Evolutionary conservation across 108 stramenopile species (phyloP).

Genomic region (Pseudonitzschia multiseries): DNA sequence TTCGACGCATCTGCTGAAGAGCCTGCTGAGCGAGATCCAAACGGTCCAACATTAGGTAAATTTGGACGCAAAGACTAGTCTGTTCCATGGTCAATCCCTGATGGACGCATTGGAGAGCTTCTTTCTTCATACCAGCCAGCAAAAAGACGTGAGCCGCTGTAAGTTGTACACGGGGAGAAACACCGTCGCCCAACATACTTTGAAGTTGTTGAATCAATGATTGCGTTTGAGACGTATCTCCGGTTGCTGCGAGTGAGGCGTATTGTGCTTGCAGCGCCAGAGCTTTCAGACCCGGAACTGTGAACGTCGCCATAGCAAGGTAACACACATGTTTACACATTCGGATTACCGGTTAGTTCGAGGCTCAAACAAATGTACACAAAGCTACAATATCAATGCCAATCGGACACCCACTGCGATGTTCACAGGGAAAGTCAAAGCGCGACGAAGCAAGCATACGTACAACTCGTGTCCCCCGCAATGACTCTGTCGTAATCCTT

Average conservation of each 20-base stretch:
- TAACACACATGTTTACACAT: not conserved
- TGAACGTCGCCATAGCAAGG: not conserved
- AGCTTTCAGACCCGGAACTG: constrained; percentile 54
- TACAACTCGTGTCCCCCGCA: constrained; percentile 52
- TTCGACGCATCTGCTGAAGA: constrained; percentile 64
- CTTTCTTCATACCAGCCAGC: constrained; percentile 75
- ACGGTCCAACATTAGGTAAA: constrained; percentile 94
- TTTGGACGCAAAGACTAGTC: constrained; percentile 75
- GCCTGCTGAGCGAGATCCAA: constrained; percentile 85
- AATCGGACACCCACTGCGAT: not conserved
- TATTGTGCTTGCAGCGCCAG: constrained; percentile 75
- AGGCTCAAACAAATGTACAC: too few species aligned
- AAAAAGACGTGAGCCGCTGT: constrained; percentile 88
- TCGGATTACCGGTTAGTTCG: not conserved
- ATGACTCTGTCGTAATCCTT: constrained; percentile 86
- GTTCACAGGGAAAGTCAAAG: not conserved
- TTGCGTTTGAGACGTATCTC: constrained; percentile 3
- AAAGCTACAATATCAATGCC: too few species aligned
- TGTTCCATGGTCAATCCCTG: constrained; percentile 89
- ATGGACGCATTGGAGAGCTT: constrained; percentile 91
- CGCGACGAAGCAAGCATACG: not conserved
- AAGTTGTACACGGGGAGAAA: constrained; percentile 77
- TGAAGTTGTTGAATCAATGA: constrained; percentile 31
- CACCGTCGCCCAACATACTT: constrained; percentile 47
- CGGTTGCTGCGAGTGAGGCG: constrained; percentile 18